These are phyloP conservation scores for Coprinopsis cinerea DNA, from an alignment of 768 basidiomycete genomes.

Conservation along the genomic window DNA sequence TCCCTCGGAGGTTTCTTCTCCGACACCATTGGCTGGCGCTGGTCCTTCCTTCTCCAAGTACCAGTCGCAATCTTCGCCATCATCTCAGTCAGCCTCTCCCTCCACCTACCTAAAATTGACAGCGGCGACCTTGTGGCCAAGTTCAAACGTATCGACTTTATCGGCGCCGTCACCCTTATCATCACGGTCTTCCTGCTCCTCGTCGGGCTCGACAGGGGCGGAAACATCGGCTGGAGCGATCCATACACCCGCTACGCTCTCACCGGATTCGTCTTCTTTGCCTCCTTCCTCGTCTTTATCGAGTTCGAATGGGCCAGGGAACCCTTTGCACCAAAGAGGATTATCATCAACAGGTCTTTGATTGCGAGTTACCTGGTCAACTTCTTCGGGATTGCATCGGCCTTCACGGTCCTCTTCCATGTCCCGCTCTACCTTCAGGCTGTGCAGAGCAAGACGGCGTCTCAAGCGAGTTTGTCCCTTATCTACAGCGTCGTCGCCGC, in stretches of 20 bases:
- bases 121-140: slow-evolving; percentile 40
- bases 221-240: slow-evolving; percentile 44
- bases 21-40: slow-evolving; percentile 64
- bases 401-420: slow-evolving; percentile 44
- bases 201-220: slow-evolving; percentile 49
- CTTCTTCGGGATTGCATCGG: slow-evolving; percentile 46
- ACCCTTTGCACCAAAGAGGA: slow-evolving; percentile 52
- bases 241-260: slow-evolving; percentile 31
- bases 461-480: slow-evolving; percentile 47
- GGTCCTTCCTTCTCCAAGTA: slow-evolving; percentile 60
- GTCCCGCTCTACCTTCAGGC: slow-evolving; percentile 56
- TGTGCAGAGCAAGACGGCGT: slow-evolving; percentile 40
- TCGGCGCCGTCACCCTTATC: slow-evolving; percentile 51
- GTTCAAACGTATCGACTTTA: slow-evolving; percentile 57
- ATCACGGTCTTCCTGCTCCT: slow-evolving; percentile 52
- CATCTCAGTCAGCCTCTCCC: slow-evolving; percentile 42
- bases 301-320: slow-evolving; percentile 49
- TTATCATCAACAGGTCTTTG: slow-evolving; percentile 44
- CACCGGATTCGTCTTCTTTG: slow-evolving; percentile 25
- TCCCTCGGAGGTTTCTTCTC: slow-evolving; percentile 58
- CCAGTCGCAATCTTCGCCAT: slow-evolving; percentile 52
- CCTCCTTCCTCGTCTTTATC: slow-evolving; percentile 35
- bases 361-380: slow-evolving; percentile 54
- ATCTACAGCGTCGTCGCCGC: slow-evolving; percentile 41
- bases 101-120: slow-evolving; percentile 45